Evolutionary conservation across 257 asterid genomes (phyloP), one percentile per base, ranked within the genome.

Genomic region (Salvia miltiorrhiza): DNA sequence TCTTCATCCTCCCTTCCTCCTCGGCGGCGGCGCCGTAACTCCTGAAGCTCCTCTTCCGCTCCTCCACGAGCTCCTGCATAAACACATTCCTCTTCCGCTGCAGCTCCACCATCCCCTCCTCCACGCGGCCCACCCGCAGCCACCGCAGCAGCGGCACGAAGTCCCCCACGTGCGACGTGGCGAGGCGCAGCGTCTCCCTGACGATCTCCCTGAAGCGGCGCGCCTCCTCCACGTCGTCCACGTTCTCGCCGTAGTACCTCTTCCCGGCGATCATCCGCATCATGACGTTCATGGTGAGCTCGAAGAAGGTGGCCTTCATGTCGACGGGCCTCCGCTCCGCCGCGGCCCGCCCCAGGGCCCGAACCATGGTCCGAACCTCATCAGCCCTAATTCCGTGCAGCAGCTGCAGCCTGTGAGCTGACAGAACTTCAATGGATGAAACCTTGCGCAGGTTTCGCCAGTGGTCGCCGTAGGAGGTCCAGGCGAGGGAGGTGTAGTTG

Each of bases 401-500:
- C 79, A 71, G 9, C 32, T 87, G 90, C 20, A 90, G 83, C 58
- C 86, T 63, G 66, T 84, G 83, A 0, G 83, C 35, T 4, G 96
- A 89, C 4, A 89, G 23, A 11, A 89, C 72, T 74, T 89, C 95
- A 47, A 80, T 45, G 0, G 85, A 71, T 1, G 90, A 67, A 4
- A 87, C 80, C 43, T 72, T 85, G 0, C 95, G 83, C 0, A 87
- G 76, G 65, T 85, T 89, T 9, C 90, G 73, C 95, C 94, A 89
- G 62, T 82, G 92, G 40, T 82, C 87, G 9, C 90, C 87, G 62
- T 87, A 87, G 2, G 92, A 63, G 1, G 83, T 7, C 87, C 88
- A 83, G 6, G 64, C 84, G 4, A 89, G 4, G 13, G 90, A 77
- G 0, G 90, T 89, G 72, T 76, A 82, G 43, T 82, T 77, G 69